phyloP scores from a whole-genome alignment of 768 basidiomycete genomes.

The Lactarius trivialis region DNA sequence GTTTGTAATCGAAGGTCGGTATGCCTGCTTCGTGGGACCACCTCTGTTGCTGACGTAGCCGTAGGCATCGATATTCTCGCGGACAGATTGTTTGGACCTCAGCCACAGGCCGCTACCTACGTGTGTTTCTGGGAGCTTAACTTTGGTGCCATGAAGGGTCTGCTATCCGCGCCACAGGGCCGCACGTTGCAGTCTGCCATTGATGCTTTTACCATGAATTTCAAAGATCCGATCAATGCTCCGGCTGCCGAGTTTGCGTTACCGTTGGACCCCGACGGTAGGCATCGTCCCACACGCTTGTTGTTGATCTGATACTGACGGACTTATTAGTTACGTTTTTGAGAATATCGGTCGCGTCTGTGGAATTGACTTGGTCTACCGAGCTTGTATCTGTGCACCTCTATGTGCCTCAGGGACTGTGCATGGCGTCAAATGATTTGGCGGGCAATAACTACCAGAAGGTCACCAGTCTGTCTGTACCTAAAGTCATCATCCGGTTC shows the following conservation, averaged over 20 bases:
- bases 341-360: conserved; percentile 50
- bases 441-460: conserved; percentile 63
- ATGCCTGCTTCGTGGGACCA: background rate
- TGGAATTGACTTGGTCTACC: conserved; percentile 53
- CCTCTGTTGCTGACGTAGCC: background rate
- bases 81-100: conserved; percentile 84
- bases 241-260: conserved; percentile 64
- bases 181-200: conserved; percentile 46
- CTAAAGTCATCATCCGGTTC: conserved; percentile 42
- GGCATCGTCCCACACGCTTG: conserved; percentile 25
- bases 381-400: conserved; percentile 49
- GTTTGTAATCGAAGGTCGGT: conserved; percentile 46
- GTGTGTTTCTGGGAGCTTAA: conserved; percentile 89
- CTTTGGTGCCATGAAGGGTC: conserved; percentile 56
- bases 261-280: conserved; percentile 72
- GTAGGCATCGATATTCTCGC: conserved; percentile 73
- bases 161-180: conserved; percentile 49
- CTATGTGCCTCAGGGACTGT: conserved; percentile 51
- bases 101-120: conserved; percentile 78
- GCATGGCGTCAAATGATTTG: conserved; percentile 67
- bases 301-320: background rate
- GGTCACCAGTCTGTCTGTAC: conserved; percentile 53
- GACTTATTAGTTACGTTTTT: conserved; percentile 68
- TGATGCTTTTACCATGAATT: conserved; percentile 61
- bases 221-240: conserved; percentile 69